A percentile compares a stretch with the other conserved stretches of the same genome.
Evolutionary conservation across 2,329 filamentous ascomycete species (phyloP).

Genomic region (Trichoderma arundinaceum): DNA sequence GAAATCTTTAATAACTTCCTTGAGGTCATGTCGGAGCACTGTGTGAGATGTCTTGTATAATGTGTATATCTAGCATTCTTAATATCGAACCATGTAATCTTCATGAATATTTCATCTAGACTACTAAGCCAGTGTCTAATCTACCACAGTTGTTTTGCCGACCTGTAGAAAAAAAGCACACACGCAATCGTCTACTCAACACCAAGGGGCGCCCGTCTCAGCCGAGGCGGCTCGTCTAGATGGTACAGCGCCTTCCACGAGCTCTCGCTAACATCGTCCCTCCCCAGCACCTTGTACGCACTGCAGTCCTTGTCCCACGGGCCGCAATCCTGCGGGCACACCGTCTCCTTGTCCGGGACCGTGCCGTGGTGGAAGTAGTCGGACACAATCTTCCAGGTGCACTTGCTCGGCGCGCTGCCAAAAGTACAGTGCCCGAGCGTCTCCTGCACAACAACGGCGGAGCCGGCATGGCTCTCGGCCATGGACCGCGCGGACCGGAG

Average conservation of each 20-base stretch:
- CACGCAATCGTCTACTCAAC: neutral
- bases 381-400: constrained; percentile 33
- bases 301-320: constrained; percentile 33
- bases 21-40: neutral
- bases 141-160: no score
- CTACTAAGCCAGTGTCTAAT: no score
- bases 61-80: neutral
- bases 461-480: constrained; percentile 35
- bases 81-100: no score
- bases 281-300: neutral
- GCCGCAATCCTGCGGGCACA: constrained; percentile 36
- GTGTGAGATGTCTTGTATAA: neutral
- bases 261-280: neutral
- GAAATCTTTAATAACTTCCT: neutral
- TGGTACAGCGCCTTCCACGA: neutral
- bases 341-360: constrained; percentile 33
- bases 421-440: constrained; percentile 36
- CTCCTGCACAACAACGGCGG: constrained; percentile 36
- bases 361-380: constrained; percentile 36
- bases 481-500: constrained; percentile 35
- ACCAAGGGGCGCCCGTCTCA: neutral
- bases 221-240: neutral
- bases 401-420: constrained; percentile 31
- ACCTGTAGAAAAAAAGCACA: no score
- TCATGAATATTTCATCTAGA: no score